Evolutionary conservation across 352 stramenopile genomes (phyloP).

Genomic region (Phytophthora sansomeana): DNA sequence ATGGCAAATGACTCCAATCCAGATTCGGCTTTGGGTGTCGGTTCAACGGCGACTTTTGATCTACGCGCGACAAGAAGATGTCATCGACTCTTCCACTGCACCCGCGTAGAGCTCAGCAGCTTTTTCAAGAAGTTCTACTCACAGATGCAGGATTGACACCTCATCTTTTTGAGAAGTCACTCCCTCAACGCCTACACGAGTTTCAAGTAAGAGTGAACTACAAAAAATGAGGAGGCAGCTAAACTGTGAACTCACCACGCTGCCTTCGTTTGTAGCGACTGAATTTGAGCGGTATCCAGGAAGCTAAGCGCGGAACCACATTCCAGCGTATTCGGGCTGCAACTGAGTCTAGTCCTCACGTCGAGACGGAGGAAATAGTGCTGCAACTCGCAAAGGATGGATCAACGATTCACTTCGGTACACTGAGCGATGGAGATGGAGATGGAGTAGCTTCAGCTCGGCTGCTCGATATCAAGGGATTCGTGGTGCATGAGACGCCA

Average conservation of each 20-base stretch:
- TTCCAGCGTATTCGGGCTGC: conserved; percentile 24
- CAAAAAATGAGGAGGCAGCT: not conserved
- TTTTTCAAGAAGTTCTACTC: conserved; percentile 48
- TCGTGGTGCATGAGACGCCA: conserved; percentile 5
- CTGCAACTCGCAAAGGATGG: conserved; percentile 27
- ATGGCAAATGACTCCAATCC: not conserved
- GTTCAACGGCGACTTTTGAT: conserved; percentile 13
- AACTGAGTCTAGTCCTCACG: not conserved
- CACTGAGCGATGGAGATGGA: not conserved
- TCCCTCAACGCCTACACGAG: conserved; percentile 38
- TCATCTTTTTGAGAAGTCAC: conserved; percentile 22
- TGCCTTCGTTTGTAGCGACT: conserved; percentile 9
- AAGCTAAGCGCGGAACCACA: conserved; percentile 36
- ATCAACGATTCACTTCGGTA: conserved; percentile 14
- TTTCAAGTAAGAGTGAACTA: conserved; percentile 32
- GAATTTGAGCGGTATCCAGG: conserved; percentile 38
- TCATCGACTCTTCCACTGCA: conserved; percentile 36
- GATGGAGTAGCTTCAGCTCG: not conserved
- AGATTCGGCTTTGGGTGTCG: conserved; percentile 8
- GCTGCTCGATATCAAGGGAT: conserved; percentile 19
- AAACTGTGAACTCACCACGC: not conserved
- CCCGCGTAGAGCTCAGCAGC: conserved; percentile 40
- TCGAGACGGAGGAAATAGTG: conserved; percentile 5
- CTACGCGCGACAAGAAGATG: not conserved
- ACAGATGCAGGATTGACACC: conserved; percentile 30